phyloP scores from a whole-genome alignment of 1,139 yeast genomes.

The Yamadazyma buinensis region DNA sequence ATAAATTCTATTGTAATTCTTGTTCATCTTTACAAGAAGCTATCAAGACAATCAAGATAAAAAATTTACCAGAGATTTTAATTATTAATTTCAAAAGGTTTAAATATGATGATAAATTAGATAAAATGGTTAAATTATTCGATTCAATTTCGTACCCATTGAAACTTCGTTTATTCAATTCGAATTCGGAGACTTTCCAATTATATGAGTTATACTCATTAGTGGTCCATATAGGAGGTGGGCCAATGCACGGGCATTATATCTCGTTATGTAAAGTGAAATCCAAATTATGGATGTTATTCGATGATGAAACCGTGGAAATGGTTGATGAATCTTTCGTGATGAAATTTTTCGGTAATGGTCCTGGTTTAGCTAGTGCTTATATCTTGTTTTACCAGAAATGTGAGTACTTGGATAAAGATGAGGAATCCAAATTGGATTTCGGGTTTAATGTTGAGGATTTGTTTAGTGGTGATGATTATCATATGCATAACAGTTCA shows the following conservation, averaged over 20 bases:
- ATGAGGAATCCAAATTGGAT: slow-evolving; percentile 22
- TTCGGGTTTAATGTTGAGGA: slow-evolving; percentile 34
- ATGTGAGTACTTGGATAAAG: slow-evolving; percentile 19
- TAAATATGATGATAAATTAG: slow-evolving; percentile 82
- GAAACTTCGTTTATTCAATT: slow-evolving; percentile 68
- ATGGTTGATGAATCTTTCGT: slow-evolving; percentile 82
- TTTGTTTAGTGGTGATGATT: slow-evolving; percentile 29
- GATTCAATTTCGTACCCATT: slow-evolving; percentile 82
- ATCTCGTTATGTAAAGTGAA: slow-evolving; percentile 81
- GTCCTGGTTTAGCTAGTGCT: slow-evolving; percentile 87
- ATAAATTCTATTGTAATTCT: slow-evolving; percentile 88
- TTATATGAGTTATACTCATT: slow-evolving; percentile 80
- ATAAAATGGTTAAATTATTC: slow-evolving; percentile 80
- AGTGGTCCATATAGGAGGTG: slow-evolving; percentile 94
- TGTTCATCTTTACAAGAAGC: slow-evolving; percentile 95
- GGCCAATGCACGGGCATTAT: slow-evolving; percentile 97
- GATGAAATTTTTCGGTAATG: slow-evolving; percentile 82
- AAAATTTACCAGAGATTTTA: slow-evolving; percentile 70
- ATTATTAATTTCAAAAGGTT: slow-evolving; percentile 87
- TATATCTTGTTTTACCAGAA: slow-evolving; percentile 73
- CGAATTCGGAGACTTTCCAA: slow-evolving; percentile 40
- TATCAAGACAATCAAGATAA: slow-evolving; percentile 82
- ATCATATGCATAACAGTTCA: slow-evolving; percentile 1
- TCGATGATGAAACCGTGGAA: slow-evolving; percentile 95
- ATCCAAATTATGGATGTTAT: slow-evolving; percentile 81